These are phyloP conservation scores for Crucihimalaya himalaica DNA, from an alignment of 345 rosid genomes.

Conservation along the genomic window DNA sequence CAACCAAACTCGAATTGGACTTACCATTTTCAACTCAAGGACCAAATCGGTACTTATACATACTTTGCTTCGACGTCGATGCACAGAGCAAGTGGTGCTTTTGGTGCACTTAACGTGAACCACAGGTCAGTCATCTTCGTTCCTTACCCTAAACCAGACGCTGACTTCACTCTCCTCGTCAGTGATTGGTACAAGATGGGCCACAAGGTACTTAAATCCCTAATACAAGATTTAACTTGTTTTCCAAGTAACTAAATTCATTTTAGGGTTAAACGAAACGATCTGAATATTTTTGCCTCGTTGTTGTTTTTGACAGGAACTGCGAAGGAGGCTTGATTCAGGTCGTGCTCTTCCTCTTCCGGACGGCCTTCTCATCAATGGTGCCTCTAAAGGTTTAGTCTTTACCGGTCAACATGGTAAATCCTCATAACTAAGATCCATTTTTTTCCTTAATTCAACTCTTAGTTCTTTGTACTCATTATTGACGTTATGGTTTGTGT, in stretches of 20 bases:
- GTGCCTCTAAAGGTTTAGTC: constrained; percentile 35
- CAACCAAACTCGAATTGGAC: constrained; percentile 38
- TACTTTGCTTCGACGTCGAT: constrained; percentile 38
- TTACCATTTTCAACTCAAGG: constrained; percentile 37
- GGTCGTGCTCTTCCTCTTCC: constrained; percentile 56
- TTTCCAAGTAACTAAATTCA: not conserved
- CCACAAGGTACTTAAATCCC: constrained; percentile 33
- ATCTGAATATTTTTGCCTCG: not conserved
- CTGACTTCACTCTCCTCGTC: constrained; percentile 59
- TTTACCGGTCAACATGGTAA: constrained; percentile 63
- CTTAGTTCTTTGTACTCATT: not conserved
- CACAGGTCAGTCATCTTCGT: constrained; percentile 57
- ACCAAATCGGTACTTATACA: constrained; percentile 32
- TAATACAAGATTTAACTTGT: not conserved
- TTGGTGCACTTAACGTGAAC: constrained; percentile 51
- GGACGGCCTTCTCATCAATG: constrained; percentile 75
- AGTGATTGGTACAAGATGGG: constrained; percentile 59
- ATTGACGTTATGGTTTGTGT: not conserved
- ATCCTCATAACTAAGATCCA: constrained; percentile 1
- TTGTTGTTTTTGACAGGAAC: constrained; percentile 40
- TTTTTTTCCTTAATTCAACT: not conserved
- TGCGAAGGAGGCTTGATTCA: constrained; percentile 48
- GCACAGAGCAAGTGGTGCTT: constrained; percentile 41
- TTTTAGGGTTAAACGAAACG: not conserved
- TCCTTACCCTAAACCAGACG: constrained; percentile 52